Conservation (phyloP, 345 rosid species). For the Linum usitatissimum region DNA sequence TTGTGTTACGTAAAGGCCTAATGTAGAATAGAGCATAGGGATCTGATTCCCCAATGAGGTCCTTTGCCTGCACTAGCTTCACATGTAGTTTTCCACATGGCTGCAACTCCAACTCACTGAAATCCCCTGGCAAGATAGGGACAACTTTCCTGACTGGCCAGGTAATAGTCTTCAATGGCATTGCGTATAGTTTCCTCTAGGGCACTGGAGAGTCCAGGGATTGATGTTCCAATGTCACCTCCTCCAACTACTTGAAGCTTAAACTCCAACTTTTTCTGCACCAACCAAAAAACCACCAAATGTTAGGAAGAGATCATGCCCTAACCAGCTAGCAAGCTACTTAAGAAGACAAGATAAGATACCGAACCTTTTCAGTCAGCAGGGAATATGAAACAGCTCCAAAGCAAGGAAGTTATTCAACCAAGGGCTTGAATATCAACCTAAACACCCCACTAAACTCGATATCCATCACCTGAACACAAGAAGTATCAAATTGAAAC, state of each 20-base stretch:
- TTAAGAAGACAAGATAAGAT: constrained; percentile 5
- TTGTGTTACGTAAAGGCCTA: constrained; percentile 73
- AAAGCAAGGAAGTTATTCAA: constrained; percentile 90
- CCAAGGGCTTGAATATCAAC: constrained; percentile 93
- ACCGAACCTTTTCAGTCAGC: constrained; percentile 56
- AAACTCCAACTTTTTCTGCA: constrained; percentile 93
- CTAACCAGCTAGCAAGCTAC: not conserved
- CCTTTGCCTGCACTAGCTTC: constrained; percentile 98
- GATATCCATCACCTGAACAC: constrained; percentile 70
- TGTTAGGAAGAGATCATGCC: too few species aligned
- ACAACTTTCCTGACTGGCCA: constrained; percentile 98
- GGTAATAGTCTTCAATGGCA: constrained; percentile 89
- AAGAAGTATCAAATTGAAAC: constrained; percentile 5
- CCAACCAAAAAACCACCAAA: constrained; percentile 14
- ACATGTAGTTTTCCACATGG: constrained; percentile 87
- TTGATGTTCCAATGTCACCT: constrained; percentile 49
- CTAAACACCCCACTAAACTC: constrained; percentile 99
- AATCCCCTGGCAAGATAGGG: constrained; percentile 96
- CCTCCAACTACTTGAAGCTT: constrained; percentile 87
- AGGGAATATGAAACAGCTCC: constrained; percentile 92
- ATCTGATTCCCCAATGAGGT: constrained; percentile 90
- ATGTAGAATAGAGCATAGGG: constrained; percentile 71
- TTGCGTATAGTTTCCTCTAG: constrained; percentile 85
- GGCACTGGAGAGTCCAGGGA: constrained; percentile 80
- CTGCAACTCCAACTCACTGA: constrained; percentile 84